A percentile compares a stretch with the other conserved stretches of the same genome.
phyloP scores from a whole-genome alignment of 108 stramenopile genomes.

The Cyclotella baltica region DNA sequence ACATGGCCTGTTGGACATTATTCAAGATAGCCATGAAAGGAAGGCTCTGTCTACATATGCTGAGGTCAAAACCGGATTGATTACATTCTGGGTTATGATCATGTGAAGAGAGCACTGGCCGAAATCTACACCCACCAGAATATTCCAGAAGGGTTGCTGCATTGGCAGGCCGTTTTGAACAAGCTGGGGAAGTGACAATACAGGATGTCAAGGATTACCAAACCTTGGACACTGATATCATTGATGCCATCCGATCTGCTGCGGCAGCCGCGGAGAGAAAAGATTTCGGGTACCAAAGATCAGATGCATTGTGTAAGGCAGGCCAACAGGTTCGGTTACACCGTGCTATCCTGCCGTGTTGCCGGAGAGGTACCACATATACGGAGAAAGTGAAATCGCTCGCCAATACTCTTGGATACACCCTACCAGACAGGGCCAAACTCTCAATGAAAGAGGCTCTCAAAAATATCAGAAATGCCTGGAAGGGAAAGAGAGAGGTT shows the following conservation, averaged over 20 bases:
- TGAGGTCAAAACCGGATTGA: background rate
- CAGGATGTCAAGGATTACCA: background rate
- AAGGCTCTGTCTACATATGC: background rate
- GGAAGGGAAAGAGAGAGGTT: background rate
- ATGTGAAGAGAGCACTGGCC: background rate
- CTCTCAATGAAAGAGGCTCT: background rate
- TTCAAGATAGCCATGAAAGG: background rate
- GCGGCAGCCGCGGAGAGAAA: background rate
- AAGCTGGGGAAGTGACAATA: background rate
- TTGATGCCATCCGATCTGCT: background rate
- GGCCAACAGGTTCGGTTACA: background rate
- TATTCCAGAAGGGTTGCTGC: background rate
- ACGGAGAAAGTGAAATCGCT: background rate
- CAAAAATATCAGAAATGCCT: background rate
- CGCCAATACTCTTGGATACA: background rate
- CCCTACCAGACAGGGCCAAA: background rate
- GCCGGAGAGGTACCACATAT: background rate
- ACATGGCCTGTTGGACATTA: background rate
- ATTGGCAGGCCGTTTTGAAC: background rate
- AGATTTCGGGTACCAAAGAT: constrained; percentile 6
- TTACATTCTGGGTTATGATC: constrained; percentile 4
- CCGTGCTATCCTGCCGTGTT: background rate
- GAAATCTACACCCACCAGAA: background rate
- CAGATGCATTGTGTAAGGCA: background rate
- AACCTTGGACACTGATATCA: background rate